These are phyloP conservation scores for Cyclotella distinguenda DNA, from an alignment of 108 stramenopile genomes.

Conservation along the genomic window DNA sequence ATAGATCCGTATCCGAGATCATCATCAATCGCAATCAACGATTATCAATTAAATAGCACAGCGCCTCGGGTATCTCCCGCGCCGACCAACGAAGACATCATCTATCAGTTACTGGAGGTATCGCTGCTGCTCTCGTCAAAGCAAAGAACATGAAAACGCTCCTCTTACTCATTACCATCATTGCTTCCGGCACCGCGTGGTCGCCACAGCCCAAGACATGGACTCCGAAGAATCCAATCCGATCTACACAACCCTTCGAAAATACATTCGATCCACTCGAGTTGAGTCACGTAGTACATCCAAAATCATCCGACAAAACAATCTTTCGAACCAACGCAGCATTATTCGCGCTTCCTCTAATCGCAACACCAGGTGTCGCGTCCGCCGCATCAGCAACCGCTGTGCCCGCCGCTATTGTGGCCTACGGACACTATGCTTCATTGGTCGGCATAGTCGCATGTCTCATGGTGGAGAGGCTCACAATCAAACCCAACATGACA, in stretches of 20 bases:
- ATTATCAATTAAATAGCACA: too few species aligned
- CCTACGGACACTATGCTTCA: constrained; percentile 73
- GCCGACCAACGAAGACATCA: too few species aligned
- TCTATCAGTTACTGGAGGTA: too few species aligned
- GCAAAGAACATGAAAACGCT: too few species aligned
- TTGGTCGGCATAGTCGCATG: constrained; percentile 56
- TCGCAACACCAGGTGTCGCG: constrained; percentile 33
- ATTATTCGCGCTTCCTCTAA: constrained; percentile 18
- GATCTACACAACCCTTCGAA: constrained; percentile 6
- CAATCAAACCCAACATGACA: constrained; percentile 64
- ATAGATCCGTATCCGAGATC: too few species aligned
- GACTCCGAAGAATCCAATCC: too few species aligned
- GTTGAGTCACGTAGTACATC: constrained; percentile 1
- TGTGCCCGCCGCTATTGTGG: constrained; percentile 59
- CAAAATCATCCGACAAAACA: constrained; percentile 1
- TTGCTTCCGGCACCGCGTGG: constrained; percentile 25
- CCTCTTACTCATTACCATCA: constrained; percentile 9
- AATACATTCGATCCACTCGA: constrained; percentile 26
- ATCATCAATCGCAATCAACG: too few species aligned
- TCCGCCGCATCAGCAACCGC: constrained; percentile 52
- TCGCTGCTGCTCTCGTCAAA: too few species aligned
- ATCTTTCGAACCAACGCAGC: constrained; percentile 13
- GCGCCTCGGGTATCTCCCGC: too few species aligned
- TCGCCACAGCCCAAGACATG: constrained; percentile 25
- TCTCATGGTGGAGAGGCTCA: constrained; percentile 63